A percentile compares a stretch with the other conserved stretches of the same genome.
phyloP scores from a whole-genome alignment of 208 protist species.

The Trypanosoma brucei region DNA sequence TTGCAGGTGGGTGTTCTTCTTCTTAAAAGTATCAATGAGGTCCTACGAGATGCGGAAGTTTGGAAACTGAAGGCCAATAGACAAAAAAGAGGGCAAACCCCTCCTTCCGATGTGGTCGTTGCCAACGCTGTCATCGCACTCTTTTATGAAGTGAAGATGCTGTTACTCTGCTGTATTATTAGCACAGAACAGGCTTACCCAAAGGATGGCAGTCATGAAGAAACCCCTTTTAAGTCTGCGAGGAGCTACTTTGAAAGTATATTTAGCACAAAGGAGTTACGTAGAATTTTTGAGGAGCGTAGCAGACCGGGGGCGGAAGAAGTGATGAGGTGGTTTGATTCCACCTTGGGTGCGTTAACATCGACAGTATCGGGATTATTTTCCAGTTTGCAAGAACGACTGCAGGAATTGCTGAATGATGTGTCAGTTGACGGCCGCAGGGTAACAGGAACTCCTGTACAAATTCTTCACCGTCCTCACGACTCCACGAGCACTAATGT shows the following conservation, averaged over 20 bases:
- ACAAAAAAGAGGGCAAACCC: not conserved
- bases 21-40: conserved; percentile 52
- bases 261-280: conserved; percentile 11
- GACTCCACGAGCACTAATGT: conserved; percentile 21
- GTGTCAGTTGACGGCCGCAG: conserved; percentile 1
- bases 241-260: conserved; percentile 13
- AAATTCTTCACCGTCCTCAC: conserved; percentile 38
- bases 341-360: conserved; percentile 20
- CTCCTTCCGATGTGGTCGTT: conserved; percentile 1
- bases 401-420: conserved; percentile 15
- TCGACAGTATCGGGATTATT: conserved; percentile 3
- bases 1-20: conserved; percentile 28
- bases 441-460: conserved; percentile 18
- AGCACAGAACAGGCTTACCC: conserved; percentile 32
- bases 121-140: conserved; percentile 19
- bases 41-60: conserved; percentile 50
- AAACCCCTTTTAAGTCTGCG: not conserved
- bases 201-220: not conserved
- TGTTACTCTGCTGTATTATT: conserved; percentile 40
- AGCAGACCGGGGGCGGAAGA: conserved; percentile 28
- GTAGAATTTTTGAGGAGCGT: conserved; percentile 31
- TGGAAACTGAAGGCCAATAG: conserved; percentile 30
- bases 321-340: conserved; percentile 45
- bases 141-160: conserved; percentile 42
- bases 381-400: conserved; percentile 20